phyloP scores from a whole-genome alignment of 75 land plant genomes.

The Gnetum montanum region DNA sequence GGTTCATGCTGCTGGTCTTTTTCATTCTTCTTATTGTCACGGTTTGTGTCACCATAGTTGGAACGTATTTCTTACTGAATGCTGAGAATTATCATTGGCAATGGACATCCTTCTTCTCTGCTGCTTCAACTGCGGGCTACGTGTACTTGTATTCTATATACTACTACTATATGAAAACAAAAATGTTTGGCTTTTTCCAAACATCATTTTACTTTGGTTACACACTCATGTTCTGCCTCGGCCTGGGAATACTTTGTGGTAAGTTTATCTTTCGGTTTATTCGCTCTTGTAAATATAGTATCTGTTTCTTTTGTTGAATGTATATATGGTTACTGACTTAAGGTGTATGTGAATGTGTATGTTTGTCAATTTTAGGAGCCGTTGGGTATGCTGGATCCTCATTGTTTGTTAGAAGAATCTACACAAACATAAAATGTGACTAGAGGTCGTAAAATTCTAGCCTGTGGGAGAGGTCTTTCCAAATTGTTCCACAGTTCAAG shows the following conservation, averaged over 20 bases:
- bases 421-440: constrained; percentile 61
- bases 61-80: constrained; percentile 28
- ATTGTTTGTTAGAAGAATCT: constrained; percentile 52
- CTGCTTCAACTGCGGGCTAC: constrained; percentile 25
- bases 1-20: constrained; percentile 28
- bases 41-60: constrained; percentile 29
- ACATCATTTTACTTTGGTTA: constrained; percentile 29
- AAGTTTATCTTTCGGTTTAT: background rate
- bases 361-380: constrained; percentile 29
- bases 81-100: constrained; percentile 37
- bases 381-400: constrained; percentile 49
- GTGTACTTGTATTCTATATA: constrained; percentile 30
- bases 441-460: no score
- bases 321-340: no score
- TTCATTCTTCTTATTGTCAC: constrained; percentile 27
- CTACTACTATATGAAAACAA: constrained; percentile 30
- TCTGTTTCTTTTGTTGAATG: background rate
- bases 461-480: no score
- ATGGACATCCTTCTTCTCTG: constrained; percentile 35
- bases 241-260: constrained; percentile 31
- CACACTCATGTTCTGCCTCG: constrained; percentile 30
- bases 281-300: background rate
- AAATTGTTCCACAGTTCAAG: no score
- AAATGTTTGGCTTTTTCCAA: constrained; percentile 32
- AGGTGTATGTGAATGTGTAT: background rate